Conservation (phyloP, 2,329 filamentous ascomycete species). For the Dothistroma pini region DNA sequence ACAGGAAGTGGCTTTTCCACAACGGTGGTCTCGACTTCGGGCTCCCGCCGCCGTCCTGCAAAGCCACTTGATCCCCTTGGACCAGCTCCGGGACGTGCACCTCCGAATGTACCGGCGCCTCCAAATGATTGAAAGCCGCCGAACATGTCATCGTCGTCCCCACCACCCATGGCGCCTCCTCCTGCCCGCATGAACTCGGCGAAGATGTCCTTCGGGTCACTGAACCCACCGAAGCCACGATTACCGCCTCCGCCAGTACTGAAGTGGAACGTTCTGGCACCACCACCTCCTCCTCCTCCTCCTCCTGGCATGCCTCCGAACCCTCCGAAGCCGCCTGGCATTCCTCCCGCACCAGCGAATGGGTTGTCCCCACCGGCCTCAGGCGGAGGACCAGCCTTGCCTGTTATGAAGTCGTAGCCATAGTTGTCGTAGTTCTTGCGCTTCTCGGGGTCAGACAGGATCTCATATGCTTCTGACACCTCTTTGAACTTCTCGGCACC, state of each 20-base stretch:
- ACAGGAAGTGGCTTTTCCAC: constrained; percentile 80
- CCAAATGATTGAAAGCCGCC: constrained; percentile 43
- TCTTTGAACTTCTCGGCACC: constrained; percentile 97
- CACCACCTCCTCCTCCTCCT: constrained; percentile 45
- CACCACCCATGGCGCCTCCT: constrained; percentile 47
- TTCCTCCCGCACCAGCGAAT: constrained; percentile 45
- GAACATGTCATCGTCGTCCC: constrained; percentile 52
- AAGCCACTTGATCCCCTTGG: constrained; percentile 36
- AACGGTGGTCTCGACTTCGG: constrained; percentile 81
- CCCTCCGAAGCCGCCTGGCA: constrained; percentile 56
- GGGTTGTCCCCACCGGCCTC: constrained; percentile 48
- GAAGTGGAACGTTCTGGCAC: constrained; percentile 61
- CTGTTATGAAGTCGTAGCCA: constrained; percentile 78
- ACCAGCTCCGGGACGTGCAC: constrained; percentile 42
- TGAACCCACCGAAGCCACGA: constrained; percentile 71
- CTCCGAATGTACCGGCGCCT: constrained; percentile 39
- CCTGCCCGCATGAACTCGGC: constrained; percentile 70
- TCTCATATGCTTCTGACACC: constrained; percentile 92
- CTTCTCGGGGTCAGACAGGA: constrained; percentile 95
- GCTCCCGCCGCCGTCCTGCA: constrained; percentile 40
- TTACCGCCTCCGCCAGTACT: constrained; percentile 54
- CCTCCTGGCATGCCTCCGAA: constrained; percentile 36
- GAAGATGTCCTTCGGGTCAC: constrained; percentile 79
- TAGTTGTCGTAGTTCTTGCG: constrained; percentile 93
- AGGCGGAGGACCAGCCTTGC: constrained; percentile 47